Conservation (phyloP, 2,329 filamentous ascomycete genomes). For the Xylaria sp. region DNA sequence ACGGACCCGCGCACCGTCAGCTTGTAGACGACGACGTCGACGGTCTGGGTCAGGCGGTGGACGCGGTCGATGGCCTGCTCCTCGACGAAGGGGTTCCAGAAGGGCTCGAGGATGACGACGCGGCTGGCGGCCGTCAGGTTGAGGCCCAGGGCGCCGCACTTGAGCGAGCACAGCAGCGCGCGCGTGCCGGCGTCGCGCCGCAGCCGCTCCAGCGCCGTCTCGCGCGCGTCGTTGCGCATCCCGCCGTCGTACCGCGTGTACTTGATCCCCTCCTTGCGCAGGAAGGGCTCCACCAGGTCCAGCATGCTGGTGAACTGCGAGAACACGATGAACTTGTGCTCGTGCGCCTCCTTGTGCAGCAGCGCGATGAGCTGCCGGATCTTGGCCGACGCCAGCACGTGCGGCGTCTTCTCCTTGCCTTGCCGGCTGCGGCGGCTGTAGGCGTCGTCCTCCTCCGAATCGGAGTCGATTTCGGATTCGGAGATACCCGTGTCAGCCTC, state of each 20-base stretch:
- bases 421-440: slow-evolving; percentile 38
- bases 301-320: slow-evolving; percentile 99
- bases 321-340: slow-evolving; percentile 98
- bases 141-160: slow-evolving; percentile 88
- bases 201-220: slow-evolving; percentile 79
- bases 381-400: slow-evolving; percentile 79
- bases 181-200: slow-evolving; percentile 75
- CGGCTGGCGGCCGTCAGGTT: slow-evolving; percentile 93
- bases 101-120: slow-evolving; percentile 94
- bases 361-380: slow-evolving; percentile 84
- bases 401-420: slow-evolving; percentile 48
- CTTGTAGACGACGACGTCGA: slow-evolving; percentile 94
- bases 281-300: slow-evolving; percentile 90
- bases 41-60: slow-evolving; percentile 94
- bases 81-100: slow-evolving; percentile 99
- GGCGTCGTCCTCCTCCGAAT: slow-evolving; percentile 44
- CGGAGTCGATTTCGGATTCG: slow-evolving; percentile 45
- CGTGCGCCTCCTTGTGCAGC: slow-evolving; percentile 72
- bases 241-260: slow-evolving; percentile 92
- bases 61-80: slow-evolving; percentile 99
- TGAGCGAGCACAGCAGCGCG: slow-evolving; percentile 88
- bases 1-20: slow-evolving; percentile 85
- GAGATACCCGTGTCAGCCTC: slow-evolving; percentile 40
- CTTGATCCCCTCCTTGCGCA: slow-evolving; percentile 71
- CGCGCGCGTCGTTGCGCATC: slow-evolving; percentile 92